These are phyloP conservation scores for Streptanthus diversifolius DNA, from an alignment of 345 rosid species.

Conservation along the genomic window DNA sequence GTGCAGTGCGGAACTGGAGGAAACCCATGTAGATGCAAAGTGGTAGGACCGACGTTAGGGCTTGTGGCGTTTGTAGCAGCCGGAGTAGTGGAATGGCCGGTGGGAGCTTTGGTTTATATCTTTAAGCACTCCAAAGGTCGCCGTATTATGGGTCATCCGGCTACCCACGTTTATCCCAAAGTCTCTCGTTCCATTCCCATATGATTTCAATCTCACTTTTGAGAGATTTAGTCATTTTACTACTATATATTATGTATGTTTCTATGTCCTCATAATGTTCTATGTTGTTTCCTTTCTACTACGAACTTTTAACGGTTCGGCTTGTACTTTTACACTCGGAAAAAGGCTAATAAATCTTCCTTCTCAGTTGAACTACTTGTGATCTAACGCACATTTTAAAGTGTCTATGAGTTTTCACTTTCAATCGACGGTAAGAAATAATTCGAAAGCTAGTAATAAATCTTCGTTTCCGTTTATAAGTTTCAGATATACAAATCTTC, in stretches of 20 bases:
- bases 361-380: background rate
- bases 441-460: no score
- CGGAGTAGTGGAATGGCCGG: conserved; percentile 79
- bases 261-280: background rate
- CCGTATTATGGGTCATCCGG: conserved; percentile 83
- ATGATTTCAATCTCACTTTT: conserved; percentile 5
- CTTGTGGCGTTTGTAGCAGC: conserved; percentile 70
- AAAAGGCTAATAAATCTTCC: background rate
- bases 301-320: background rate
- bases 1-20: conserved; percentile 62
- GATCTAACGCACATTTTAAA: no score
- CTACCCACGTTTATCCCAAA: conserved; percentile 63
- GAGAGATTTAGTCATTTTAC: background rate
- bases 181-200: conserved; percentile 62
- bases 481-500: background rate
- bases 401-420: no score
- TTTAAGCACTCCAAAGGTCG: conserved; percentile 69
- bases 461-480: no score
- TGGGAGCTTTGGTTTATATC: conserved; percentile 75
- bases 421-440: no score
- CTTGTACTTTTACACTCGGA: background rate
- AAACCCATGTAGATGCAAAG: conserved; percentile 87
- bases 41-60: conserved; percentile 78
- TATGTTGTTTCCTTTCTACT: background rate
- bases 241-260: background rate